Evolutionary conservation across 345 rosid genomes (phyloP).

Genomic region (Litchi chinensis): DNA sequence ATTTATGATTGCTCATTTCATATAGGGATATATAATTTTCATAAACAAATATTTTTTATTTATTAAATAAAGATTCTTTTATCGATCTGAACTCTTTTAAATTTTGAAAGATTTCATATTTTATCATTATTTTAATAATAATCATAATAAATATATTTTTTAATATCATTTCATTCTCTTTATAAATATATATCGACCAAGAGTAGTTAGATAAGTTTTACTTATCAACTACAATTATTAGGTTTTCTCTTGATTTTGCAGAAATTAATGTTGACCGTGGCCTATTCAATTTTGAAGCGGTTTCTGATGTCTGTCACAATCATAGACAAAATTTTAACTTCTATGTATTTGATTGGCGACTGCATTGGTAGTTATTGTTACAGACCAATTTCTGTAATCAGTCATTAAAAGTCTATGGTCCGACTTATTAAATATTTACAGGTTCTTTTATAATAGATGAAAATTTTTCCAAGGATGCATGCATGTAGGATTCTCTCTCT

Average conservation of each 20-base stretch:
- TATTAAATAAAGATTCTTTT: no score
- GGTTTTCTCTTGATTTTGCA: background rate
- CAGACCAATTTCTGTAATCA: no score
- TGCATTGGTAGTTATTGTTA: no score
- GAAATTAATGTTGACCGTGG: background rate
- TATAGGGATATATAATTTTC: no score
- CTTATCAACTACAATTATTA: background rate
- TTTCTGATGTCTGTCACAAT: background rate
- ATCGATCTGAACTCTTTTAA: background rate
- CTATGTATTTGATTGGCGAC: no score
- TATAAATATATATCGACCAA: no score
- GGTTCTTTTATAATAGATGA: background rate
- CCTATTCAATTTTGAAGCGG: background rate
- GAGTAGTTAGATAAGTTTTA: background rate
- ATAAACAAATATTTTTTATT: no score
- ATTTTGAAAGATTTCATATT: background rate
- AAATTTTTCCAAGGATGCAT: background rate
- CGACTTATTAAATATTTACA: background rate
- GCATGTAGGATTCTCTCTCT: constrained; percentile 1
- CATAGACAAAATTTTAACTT: background rate
- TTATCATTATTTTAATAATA: no score
- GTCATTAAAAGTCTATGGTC: background rate
- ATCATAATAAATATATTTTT: no score
- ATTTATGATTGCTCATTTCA: no score
- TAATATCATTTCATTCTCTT: no score